Percentiles rank a stretch among this genome's conserved stretches.
These are phyloP conservation scores for Colletotrichum sidae DNA, from an alignment of 2,329 filamentous ascomycete species.

Conservation along the genomic window DNA sequence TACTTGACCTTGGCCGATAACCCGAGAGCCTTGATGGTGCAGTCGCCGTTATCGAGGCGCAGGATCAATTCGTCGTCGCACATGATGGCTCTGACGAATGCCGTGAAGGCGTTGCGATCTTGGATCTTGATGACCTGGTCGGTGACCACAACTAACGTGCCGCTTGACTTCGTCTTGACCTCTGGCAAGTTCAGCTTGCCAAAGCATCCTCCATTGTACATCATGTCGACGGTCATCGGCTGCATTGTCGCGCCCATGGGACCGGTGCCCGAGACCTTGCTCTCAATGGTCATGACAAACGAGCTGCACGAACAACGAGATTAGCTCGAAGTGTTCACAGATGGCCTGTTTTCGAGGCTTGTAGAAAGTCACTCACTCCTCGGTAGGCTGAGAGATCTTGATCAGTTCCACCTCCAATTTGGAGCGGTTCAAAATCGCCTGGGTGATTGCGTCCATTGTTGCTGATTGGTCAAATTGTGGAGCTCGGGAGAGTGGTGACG, in stretches of 20 bases:
- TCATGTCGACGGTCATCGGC: constrained; percentile 44
- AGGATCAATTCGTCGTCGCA: constrained; percentile 43
- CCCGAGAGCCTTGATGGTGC: constrained; percentile 43
- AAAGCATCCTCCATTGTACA: constrained; percentile 45
- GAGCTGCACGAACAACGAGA: constrained; percentile 39
- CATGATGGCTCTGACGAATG: constrained; percentile 47
- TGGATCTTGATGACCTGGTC: constrained; percentile 45
- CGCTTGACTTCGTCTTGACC: constrained; percentile 43
- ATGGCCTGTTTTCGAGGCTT: too few species aligned
- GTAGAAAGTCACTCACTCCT: constrained; percentile 42
- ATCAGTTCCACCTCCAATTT: constrained; percentile 45
- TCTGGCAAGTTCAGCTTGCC: constrained; percentile 47
- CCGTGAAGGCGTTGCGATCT: constrained; percentile 43
- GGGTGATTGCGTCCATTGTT: constrained; percentile 44
- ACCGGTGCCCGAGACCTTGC: constrained; percentile 45
- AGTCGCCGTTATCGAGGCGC: constrained; percentile 45
- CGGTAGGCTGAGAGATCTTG: constrained; percentile 45
- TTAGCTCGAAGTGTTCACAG: too few species aligned
- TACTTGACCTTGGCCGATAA: constrained; percentile 41
- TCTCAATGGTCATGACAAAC: constrained; percentile 45
- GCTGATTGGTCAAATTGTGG: constrained; percentile 22
- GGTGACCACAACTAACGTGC: constrained; percentile 42
- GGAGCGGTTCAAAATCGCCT: constrained; percentile 44
- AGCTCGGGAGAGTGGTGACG: constrained; percentile 25
- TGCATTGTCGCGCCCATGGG: constrained; percentile 46